phyloP scores from a whole-genome alignment of 2,329 filamentous ascomycete genomes.

The Zalaria sp. region DNA sequence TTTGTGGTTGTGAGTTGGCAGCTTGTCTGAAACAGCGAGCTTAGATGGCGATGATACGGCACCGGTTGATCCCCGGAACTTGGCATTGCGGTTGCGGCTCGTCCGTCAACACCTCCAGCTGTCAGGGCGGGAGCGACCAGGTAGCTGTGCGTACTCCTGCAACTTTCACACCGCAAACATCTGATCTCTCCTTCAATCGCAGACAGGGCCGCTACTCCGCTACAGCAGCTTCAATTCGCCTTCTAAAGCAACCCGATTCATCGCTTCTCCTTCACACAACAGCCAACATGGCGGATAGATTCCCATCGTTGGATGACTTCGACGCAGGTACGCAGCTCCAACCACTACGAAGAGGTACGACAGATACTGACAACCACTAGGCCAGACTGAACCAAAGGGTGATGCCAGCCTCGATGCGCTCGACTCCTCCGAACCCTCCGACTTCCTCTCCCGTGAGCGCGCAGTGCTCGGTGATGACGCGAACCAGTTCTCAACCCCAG shows the following conservation, averaged over 20 bases:
- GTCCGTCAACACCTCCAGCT: no score
- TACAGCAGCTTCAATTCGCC: no score
- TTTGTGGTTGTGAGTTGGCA: no score
- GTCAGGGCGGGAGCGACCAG: no score
- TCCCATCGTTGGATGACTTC: constrained; percentile 38
- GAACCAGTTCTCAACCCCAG: constrained; percentile 68
- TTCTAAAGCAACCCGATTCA: background rate
- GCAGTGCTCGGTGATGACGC: constrained; percentile 86
- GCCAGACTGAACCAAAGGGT: constrained; percentile 52
- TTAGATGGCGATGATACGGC: no score
- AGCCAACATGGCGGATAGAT: constrained; percentile 33
- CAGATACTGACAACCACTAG: constrained; percentile 26
- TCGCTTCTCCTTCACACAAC: constrained; percentile 1
- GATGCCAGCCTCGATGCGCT: constrained; percentile 31
- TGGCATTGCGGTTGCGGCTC: no score
- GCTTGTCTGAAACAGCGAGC: no score
- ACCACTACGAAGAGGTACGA: constrained; percentile 7
- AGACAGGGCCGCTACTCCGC: no score
- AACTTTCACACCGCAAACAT: no score
- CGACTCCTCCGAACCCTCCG: constrained; percentile 49
- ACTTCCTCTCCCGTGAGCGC: constrained; percentile 86
- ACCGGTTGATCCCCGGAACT: no score
- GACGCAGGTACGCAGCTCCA: constrained; percentile 29
- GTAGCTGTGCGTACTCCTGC: no score
- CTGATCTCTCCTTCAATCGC: no score